Conservation (phyloP, 345 rosid genomes). For the Eucalyptus sp. region DNA sequence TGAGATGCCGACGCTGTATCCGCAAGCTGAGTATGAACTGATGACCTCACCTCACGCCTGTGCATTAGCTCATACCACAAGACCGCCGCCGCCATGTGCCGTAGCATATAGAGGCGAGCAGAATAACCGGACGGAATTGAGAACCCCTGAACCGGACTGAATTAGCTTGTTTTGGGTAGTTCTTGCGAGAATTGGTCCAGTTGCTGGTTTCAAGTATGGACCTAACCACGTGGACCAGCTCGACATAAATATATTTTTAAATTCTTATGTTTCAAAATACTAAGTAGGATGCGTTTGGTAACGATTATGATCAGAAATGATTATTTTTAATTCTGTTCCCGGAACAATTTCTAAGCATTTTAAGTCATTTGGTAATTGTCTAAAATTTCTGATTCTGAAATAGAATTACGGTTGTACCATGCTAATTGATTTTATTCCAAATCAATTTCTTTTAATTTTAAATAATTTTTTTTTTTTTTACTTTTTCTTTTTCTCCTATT, state of each 20-base stretch:
- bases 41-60: background rate
- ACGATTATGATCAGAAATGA: too few species aligned
- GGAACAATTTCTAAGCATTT: too few species aligned
- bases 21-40: background rate
- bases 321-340: too few species aligned
- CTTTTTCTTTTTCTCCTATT: too few species aligned
- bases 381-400: too few species aligned
- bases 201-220: background rate
- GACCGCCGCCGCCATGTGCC: background rate
- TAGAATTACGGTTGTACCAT: too few species aligned
- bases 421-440: too few species aligned
- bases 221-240: fast-evolving
- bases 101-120: background rate
- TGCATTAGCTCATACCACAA: background rate
- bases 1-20: fast-evolving
- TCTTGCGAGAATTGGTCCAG: background rate
- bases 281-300: too few species aligned
- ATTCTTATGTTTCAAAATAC: fast-evolving
- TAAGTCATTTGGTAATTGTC: too few species aligned
- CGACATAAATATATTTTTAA: too few species aligned
- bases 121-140: fast-evolving
- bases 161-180: background rate
- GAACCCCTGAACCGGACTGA: fast-evolving
- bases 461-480: too few species aligned
- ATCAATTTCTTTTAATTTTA: too few species aligned